phyloP scores from a whole-genome alignment of 2,329 filamentous ascomycete species.

The Leptographium wingfieldii region DNA sequence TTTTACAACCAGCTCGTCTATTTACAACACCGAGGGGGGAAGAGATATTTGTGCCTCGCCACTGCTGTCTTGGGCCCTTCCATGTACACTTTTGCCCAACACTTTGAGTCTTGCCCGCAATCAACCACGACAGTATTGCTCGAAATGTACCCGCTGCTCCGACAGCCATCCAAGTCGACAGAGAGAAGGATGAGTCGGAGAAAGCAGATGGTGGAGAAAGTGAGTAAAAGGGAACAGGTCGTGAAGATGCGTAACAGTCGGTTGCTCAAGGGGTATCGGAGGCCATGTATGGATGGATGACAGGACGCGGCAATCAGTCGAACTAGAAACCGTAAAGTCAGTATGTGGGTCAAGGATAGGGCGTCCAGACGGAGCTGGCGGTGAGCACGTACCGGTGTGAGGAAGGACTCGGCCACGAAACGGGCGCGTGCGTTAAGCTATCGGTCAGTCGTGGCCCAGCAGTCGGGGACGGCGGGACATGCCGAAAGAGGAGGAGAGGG shows the following conservation, averaged over 20 bases:
- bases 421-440: slow-evolving; percentile 92
- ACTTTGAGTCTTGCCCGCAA: background rate
- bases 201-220: background rate
- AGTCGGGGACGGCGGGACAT: background rate
- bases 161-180: too few relatives aligned
- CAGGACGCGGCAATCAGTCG: background rate
- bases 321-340: background rate
- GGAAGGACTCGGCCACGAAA: slow-evolving; percentile 96
- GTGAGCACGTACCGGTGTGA: slow-evolving; percentile 52
- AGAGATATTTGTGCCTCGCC: background rate
- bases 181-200: too few relatives aligned
- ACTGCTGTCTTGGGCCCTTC: background rate
- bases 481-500: background rate
- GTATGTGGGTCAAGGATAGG: background rate
- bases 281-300: background rate
- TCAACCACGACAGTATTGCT: background rate
- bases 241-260: background rate
- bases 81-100: background rate
- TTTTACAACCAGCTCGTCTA: background rate
- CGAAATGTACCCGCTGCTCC: background rate
- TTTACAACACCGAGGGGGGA: background rate
- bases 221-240: background rate
- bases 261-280: background rate
- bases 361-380: background rate
- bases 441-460: background rate